Evolutionary conservation across 441 rosid species (phyloP), one percentile per base, ranked within the genome.

Genomic region (Isatis lusitanica): DNA sequence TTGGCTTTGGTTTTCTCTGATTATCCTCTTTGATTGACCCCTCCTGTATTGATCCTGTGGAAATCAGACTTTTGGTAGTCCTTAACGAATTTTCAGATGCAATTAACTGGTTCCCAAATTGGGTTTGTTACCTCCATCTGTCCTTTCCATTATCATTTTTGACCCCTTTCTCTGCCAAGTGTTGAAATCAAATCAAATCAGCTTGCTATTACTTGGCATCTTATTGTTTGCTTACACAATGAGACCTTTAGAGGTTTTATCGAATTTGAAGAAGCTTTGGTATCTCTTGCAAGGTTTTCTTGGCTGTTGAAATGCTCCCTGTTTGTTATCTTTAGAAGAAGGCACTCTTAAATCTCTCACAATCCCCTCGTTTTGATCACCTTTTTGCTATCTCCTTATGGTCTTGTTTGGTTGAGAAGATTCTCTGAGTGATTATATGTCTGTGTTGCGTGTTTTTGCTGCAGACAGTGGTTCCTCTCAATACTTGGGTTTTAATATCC

Each of bases 1-100:
- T 60, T 59, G 61, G n/a, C 43, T 47, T 9, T 8, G 18, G 52
- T 33, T 73, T 55, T 46, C 58, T 64, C 50, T 64, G 30, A 33
- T 64, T 64, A 2, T 28, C 9, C 9, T 51, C 52, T 40, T 50
- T 53, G 9, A 33, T 9, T 61, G 68, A 43, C 31, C 43, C 10
- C 16, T n/a, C 40, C 38, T 62, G 24, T 36, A 61, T 73, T 38
- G 66, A 51, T 51, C 51, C 46, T 28, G 33, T 24, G 12, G 12
- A 63, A 51, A 40, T 12, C 36, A 71, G 35, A 40, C 43, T 50
- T 71, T 48, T 58, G 9, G 12, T 61, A 7, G 13, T 38, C 42
- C 5, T 35, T 12, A 71, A 11, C 33, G 28, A 59, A 42, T 18
- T 6, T 58, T 43, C 17, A 46, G n/a, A 56, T 28, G 18, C 24